Conservation (phyloP, 495 filamentous ascomycete genomes). For the Xylaria scruposa region DNA sequence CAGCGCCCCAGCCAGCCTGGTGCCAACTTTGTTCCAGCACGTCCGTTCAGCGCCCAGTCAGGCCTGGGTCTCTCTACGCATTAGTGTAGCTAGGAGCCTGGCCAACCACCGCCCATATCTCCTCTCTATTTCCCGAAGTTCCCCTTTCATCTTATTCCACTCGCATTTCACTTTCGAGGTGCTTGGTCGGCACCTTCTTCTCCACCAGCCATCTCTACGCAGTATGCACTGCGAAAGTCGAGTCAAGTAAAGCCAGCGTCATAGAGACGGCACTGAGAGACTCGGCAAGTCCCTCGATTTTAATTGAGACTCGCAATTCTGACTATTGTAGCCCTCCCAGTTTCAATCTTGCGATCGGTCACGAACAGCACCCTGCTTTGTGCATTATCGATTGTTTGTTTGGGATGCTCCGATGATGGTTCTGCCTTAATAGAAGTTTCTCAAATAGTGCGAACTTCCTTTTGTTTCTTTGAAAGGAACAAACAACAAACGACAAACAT, state of each 20-base stretch:
- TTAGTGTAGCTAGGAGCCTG: not conserved
- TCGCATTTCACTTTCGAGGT: conserved; percentile 27
- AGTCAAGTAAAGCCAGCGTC: conserved; percentile 19
- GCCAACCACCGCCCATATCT: conserved; percentile 28
- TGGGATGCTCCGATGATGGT: not conserved
- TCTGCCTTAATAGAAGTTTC: not conserved
- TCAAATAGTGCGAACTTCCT: conserved; percentile 8
- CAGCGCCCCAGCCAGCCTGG: not conserved
- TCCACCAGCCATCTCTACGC: conserved; percentile 23
- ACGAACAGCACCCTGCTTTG: conserved; percentile 8
- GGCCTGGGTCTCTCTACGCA: not conserved
- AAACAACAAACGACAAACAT: not conserved
- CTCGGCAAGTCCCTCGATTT: not conserved
- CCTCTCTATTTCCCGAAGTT: conserved; percentile 26
- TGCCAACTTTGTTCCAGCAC: conserved; percentile 5
- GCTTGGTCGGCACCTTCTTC: conserved; percentile 19
- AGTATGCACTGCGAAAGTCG: conserved; percentile 19
- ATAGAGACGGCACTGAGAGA: conserved; percentile 6
- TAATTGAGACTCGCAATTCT: not conserved
- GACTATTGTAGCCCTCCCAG: not conserved
- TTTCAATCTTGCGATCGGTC: not conserved
- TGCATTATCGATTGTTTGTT: not conserved
- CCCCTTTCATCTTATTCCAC: conserved; percentile 19
- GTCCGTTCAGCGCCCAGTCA: not conserved
- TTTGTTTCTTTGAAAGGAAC: conserved; percentile 5